Evolutionary conservation across 192 early-diverging fungal genomes (phyloP), one percentile per base, ranked within the genome.

Genomic region (Linderina pennispora): DNA sequence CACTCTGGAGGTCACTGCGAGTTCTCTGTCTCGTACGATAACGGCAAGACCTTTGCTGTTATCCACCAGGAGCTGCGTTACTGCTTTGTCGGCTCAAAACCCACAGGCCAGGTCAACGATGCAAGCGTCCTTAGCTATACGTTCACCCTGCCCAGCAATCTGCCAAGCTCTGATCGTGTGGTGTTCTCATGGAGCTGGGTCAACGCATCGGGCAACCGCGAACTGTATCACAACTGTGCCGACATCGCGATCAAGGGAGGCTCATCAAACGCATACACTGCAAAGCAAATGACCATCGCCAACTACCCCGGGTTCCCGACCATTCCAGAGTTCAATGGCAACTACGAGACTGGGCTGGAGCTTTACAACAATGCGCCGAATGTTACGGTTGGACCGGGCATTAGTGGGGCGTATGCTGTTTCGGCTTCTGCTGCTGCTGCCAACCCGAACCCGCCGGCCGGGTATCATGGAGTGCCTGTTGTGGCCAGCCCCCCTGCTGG

Each of bases 1-100:
- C 83, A 84, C 47, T 75, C 65, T 24, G 83, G 83, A 36, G 85
- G 85, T 20, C 75, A 82, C 40, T 84, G 83, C 44, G 78, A 85
- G 58, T 84, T 88, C 53, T 57, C 82, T 4, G 53, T 88, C 10
- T 80, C 77, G 6, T 76, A 75, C 23, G 82, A 88, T 40, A 78
- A 72, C 17, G 80, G 79, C 23, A 70, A 77, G 28, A 75, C 77
- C 23, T 88, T 67, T 43, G 79, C 74, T 2, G 83, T 82, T 15
- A 57, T 86, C 24, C 74, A 79, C 43, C 70, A 75, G 17, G 77
- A 76, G 7, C 63, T 82, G 45, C 61, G 62, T 13, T 55, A 76
- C 38, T 83, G 81, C 48, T 45, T 86, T 19, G 59, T 61, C 3
- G 59, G 45, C 17, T 62, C 63, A 2, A n/a, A n/a, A n/a, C n/a